Percentiles rank a stretch among this genome's conserved stretches.
Evolutionary conservation across 2,329 filamentous ascomycete species (phyloP).

Genomic region (Arthrobotrys sphaeroides): DNA sequence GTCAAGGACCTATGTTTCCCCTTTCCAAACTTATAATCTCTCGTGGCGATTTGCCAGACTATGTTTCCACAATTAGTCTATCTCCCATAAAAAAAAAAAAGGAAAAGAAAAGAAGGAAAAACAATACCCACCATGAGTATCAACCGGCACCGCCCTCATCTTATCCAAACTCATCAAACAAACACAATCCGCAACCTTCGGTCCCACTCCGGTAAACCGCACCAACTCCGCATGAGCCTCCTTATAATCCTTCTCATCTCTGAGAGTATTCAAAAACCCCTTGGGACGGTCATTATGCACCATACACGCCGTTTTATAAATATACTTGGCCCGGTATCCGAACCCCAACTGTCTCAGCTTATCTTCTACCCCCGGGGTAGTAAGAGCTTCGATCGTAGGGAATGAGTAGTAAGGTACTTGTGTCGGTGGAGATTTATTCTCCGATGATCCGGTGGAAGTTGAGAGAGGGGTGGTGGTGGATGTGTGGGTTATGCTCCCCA

Average conservation of each 20-base stretch:
- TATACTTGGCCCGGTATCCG: conserved; percentile 92
- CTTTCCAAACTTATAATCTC: conserved; percentile 92
- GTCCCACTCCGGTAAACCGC: conserved; percentile 84
- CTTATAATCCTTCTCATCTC: conserved; percentile 78
- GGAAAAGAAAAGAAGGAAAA: neutral
- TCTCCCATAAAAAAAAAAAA: too few relatives aligned
- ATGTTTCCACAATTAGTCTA: too few relatives aligned
- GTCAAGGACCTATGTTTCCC: conserved; percentile 85
- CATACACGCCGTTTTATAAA: conserved; percentile 82
- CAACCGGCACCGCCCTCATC: conserved; percentile 93
- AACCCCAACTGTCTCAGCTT: conserved; percentile 86
- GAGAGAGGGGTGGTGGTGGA: neutral
- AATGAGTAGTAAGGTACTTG: conserved; percentile 85
- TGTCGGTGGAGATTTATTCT: conserved; percentile 60
- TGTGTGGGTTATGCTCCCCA: conserved; percentile 52
- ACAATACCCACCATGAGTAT: conserved; percentile 76
- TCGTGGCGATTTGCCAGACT: conserved; percentile 97
- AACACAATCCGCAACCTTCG: conserved; percentile 96
- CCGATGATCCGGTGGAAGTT: conserved; percentile 14
- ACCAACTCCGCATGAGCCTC: conserved; percentile 83
- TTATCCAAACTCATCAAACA: conserved; percentile 96
- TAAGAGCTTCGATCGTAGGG: conserved; percentile 78
- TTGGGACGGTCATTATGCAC: conserved; percentile 73
- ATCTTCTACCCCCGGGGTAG: conserved; percentile 76
- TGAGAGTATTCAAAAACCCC: conserved; percentile 79